These are phyloP conservation scores for Kazachstania africana DNA, from an alignment of 805 yeast species.

Conservation along the genomic window DNA sequence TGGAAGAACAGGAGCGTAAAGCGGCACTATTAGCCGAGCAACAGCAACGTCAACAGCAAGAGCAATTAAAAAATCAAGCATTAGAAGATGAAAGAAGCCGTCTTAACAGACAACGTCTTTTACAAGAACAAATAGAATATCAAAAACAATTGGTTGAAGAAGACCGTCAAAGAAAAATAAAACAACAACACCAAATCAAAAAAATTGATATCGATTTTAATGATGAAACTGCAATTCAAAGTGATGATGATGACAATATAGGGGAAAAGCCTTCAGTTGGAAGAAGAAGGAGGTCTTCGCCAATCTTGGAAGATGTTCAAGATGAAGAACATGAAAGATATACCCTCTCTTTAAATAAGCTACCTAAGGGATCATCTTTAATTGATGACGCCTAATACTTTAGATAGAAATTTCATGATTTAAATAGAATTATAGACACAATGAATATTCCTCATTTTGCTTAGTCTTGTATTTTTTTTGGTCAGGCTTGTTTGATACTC, in stretches of 20 bases:
- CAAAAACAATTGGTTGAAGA: conserved; percentile 4
- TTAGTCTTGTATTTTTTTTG: too few relatives aligned
- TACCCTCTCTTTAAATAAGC: conserved; percentile 11
- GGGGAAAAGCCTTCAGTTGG: background rate
- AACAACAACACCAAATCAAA: background rate
- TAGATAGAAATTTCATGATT: too few relatives aligned
- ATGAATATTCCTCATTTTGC: too few relatives aligned
- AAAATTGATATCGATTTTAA: background rate
- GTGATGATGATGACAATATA: background rate
- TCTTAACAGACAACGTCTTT: conserved; percentile 2
- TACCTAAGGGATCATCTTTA: conserved; percentile 19
- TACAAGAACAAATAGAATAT: conserved; percentile 3
- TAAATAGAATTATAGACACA: too few relatives aligned
- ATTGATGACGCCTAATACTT: conserved; percentile 19
- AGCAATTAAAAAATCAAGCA: conserved; percentile 1
- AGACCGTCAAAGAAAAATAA: background rate
- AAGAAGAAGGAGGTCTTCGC: conserved; percentile 8
- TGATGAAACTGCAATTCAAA: conserved; percentile 1
- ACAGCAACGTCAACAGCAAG: conserved; percentile 1
- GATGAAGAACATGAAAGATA: conserved; percentile 24
- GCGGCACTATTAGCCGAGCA: too few relatives aligned
- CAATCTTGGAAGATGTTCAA: conserved; percentile 24
- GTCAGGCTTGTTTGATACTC: too few relatives aligned
- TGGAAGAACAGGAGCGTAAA: too few relatives aligned
- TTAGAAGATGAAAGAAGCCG: conserved; percentile 1